Evolutionary conservation across 2,329 filamentous ascomycete species (phyloP).

Genomic region (Penicillium sp.): DNA sequence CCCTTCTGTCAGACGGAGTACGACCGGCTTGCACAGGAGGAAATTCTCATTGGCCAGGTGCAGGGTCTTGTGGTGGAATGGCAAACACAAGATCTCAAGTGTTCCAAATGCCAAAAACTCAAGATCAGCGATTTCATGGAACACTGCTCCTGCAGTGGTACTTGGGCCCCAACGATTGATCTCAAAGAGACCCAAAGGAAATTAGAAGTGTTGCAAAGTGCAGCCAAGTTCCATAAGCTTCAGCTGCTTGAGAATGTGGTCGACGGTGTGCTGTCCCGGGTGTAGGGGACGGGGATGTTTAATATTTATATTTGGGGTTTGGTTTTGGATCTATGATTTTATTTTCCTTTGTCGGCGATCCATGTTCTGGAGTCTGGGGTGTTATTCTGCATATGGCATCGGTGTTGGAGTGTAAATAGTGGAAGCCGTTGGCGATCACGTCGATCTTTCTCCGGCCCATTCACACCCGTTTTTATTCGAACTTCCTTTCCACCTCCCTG

Average conservation of each 20-base stretch:
- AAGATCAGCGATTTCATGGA: slow-evolving; percentile 93
- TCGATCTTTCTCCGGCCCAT: slow-evolving; percentile 9
- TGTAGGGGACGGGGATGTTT: slow-evolving; percentile 26
- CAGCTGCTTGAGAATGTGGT: slow-evolving; percentile 78
- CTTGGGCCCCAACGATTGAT: slow-evolving; percentile 73
- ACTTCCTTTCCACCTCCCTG: neutral
- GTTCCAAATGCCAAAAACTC: slow-evolving; percentile 65
- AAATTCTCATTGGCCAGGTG: slow-evolving; percentile 73
- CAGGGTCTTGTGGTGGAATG: slow-evolving; percentile 75
- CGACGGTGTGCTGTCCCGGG: slow-evolving; percentile 56
- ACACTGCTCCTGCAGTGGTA: slow-evolving; percentile 88
- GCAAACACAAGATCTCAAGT: slow-evolving; percentile 88
- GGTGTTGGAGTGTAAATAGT: slow-evolving; percentile 14
- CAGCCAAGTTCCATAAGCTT: slow-evolving; percentile 76
- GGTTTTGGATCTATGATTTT: neutral
- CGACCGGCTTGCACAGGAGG: slow-evolving; percentile 78
- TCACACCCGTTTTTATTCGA: neutral
- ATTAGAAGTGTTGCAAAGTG: slow-evolving; percentile 69
- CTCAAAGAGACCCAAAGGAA: slow-evolving; percentile 63
- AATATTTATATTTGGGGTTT: neutral
- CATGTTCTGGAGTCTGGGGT: slow-evolving; percentile 1
- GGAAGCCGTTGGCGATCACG: slow-evolving; percentile 14
- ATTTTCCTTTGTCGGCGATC: slow-evolving; percentile 1
- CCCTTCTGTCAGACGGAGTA: slow-evolving; percentile 72
- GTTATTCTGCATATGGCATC: slow-evolving; percentile 10